Conservation (phyloP, 2,329 filamentous ascomycete species). For the Eutypella sp. region DNA sequence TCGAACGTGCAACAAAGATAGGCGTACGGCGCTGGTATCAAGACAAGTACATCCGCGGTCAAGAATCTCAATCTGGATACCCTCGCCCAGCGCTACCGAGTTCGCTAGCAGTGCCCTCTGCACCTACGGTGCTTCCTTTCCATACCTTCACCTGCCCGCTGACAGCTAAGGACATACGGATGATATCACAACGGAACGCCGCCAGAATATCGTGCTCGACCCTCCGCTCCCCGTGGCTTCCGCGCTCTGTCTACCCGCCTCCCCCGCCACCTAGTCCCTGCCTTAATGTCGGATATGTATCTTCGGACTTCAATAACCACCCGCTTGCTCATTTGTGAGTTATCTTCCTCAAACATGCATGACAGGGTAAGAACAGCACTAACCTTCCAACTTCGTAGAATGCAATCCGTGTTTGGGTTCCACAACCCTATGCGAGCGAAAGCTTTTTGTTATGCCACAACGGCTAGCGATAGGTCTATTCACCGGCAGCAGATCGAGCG, state of each 20-base stretch:
- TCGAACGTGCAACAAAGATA: constrained; percentile 77
- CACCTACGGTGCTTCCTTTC: constrained; percentile 92
- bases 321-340: constrained; percentile 80
- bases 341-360: neutral
- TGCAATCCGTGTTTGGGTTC: constrained; percentile 97
- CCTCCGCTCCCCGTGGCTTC: constrained; percentile 80
- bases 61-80: constrained; percentile 58
- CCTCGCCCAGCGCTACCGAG: constrained; percentile 67
- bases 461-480: constrained; percentile 78
- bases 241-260: constrained; percentile 74
- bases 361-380: neutral
- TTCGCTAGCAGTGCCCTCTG: constrained; percentile 71
- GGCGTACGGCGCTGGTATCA: constrained; percentile 84
- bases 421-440: constrained; percentile 70
- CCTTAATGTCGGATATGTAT: constrained; percentile 92
- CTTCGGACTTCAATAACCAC: constrained; percentile 98
- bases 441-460: constrained; percentile 95
- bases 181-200: constrained; percentile 93
- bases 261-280: constrained; percentile 75
- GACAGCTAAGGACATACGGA: constrained; percentile 83
- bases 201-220: constrained; percentile 90
- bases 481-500: constrained; percentile 91
- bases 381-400: constrained; percentile 39
- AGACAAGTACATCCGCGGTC: constrained; percentile 65
- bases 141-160: constrained; percentile 96